Base-by-base conservation (phyloP, 257 asterid genomes). In the Linderniella brevidens region DNA sequence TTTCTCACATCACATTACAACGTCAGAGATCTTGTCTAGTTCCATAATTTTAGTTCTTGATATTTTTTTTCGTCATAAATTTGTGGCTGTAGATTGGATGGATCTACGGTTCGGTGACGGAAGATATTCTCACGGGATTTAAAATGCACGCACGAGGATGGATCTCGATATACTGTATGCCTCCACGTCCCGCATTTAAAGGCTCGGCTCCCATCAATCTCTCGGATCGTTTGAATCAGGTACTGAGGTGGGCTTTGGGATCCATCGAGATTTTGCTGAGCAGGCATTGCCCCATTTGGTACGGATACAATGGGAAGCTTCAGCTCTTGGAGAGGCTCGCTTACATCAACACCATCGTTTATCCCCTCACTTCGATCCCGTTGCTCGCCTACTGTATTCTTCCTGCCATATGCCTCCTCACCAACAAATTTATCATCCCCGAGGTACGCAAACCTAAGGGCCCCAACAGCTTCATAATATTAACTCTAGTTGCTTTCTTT, bases 131-230 rank as follows among this genome's bases (percentile, higher is more conserved):
- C 20, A 73, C 80, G 5, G 80, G 80, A 36, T 73, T 73, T 48
- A 73, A 73, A 37, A 73, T 73, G 80, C 80, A 73, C 19, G 71
- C 80, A 10, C 70, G 80, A 32, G 76, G 80, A 68, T 73, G 80
- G 80, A 62, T 73, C 49, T 73, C 80, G 9, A 58, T 68, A 37
- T 73, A 73, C 18, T 73, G 80, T 43, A 73, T 73, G 80, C 80
- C 80, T 39, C 68, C 73, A 56, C 76, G 80, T 19, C 76, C 76
- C 0, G 73, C 76, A 19, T 73, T 73, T 52, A 73, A 73, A 56
- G 79, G 79, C 45, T 72, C 79, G 36, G 79, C 78, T 60, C 78
- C 79, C 13, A 72, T 72, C 56, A 72, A 68, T 67, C 68, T 72
- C 25, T 72, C 79, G 4, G 79, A 72, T 60, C 76, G 76, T 58